phyloP scores from a whole-genome alignment of 306 rosid species.

The Carpinus fangiana region DNA sequence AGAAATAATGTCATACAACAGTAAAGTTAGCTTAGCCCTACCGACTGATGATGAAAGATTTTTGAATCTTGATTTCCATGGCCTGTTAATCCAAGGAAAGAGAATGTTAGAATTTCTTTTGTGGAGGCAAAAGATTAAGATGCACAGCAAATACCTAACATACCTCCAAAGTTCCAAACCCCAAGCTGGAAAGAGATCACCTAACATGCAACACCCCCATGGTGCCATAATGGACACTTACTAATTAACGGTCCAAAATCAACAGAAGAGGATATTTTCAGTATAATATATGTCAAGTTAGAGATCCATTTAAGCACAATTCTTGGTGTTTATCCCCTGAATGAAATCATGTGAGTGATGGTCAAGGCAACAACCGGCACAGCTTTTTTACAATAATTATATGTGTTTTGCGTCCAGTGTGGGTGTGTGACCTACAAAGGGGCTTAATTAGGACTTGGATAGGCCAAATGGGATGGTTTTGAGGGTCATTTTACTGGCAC shows the following conservation, averaged over 20 bases:
- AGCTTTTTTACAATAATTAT: conserved; percentile 3
- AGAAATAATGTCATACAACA: conserved; percentile 1
- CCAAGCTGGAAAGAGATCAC: neutral
- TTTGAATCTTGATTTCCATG: neutral
- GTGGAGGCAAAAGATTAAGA: neutral
- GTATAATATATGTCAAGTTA: neutral
- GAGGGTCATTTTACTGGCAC: neutral
- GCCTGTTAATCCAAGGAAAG: neutral
- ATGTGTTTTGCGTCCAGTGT: neutral
- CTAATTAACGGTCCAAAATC: neutral
- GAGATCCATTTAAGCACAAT: neutral
- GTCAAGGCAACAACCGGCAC: conserved; percentile 26
- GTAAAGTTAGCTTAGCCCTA: neutral
- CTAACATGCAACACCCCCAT: neutral
- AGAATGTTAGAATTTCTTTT: neutral
- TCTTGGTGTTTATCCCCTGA: conserved; percentile 15
- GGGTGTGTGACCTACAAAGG: neutral
- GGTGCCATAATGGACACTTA: neutral
- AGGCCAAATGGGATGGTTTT: conserved; percentile 27
- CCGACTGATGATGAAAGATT: neutral
- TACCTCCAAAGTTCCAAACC: neutral
- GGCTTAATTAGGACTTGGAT: conserved; percentile 20
- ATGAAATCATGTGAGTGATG: conserved; percentile 20
- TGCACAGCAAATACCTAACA: conserved; percentile 1
- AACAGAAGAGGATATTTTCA: neutral